Conservation (phyloP, 306 rosid species). For the Castanea crenata region DNA sequence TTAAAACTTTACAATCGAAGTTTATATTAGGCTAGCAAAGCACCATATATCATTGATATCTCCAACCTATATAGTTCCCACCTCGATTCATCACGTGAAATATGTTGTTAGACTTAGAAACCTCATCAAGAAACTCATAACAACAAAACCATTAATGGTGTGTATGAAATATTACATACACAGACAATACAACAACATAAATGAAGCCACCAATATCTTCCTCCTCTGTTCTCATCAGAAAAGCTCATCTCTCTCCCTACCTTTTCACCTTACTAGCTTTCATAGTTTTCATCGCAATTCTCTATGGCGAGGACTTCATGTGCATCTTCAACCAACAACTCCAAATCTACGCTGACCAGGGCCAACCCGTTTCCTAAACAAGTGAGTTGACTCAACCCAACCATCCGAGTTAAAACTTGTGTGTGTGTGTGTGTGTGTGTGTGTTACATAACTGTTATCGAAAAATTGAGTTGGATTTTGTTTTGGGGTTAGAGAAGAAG, state of each 20-base stretch:
- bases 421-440: too few relatives aligned
- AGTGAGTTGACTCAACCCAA: conserved; percentile 43
- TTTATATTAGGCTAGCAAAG: background rate
- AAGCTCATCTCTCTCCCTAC: conserved; percentile 66
- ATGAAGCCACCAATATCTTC: conserved; percentile 65
- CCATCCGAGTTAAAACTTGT: background rate
- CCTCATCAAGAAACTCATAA: too few relatives aligned
- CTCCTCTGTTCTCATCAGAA: conserved; percentile 46
- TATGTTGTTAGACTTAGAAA: background rate
- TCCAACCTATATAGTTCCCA: background rate
- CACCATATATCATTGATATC: background rate
- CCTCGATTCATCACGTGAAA: background rate
- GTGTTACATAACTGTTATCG: background rate
- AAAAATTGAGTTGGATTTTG: conserved; percentile 19
- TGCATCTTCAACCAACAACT: conserved; percentile 63
- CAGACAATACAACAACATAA: background rate
- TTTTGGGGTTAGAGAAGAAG: conserved; percentile 41
- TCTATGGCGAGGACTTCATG: conserved; percentile 68
- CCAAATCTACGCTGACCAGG: conserved; percentile 34
- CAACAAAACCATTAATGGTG: too few relatives aligned
- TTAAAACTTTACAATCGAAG: background rate
- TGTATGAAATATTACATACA: too few relatives aligned
- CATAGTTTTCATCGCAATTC: conserved; percentile 67
- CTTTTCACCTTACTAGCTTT: conserved; percentile 66
- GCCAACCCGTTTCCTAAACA: conserved; percentile 29